phyloP scores from a whole-genome alignment of 2,329 filamentous ascomycete genomes.

The Fusarium sarcochroum region DNA sequence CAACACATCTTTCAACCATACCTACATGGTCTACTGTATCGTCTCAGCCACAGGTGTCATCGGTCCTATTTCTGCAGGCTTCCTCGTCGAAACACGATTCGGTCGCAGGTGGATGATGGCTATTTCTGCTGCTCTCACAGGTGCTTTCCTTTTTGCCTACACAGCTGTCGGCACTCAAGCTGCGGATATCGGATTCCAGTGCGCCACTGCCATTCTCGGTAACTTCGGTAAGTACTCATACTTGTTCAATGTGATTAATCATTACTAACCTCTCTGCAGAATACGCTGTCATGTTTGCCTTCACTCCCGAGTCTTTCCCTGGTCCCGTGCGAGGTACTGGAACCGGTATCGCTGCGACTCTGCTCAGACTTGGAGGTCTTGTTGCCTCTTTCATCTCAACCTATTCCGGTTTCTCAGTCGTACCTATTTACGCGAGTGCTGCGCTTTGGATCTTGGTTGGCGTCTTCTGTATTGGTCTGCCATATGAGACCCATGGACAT shows the following conservation, averaged over 20 bases:
- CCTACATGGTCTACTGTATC: constrained; percentile 43
- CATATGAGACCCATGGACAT: constrained; percentile 56
- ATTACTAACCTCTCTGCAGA: neutral
- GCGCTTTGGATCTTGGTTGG: constrained; percentile 60
- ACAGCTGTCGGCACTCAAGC: constrained; percentile 13
- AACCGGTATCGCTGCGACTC: constrained; percentile 60
- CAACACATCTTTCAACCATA: constrained; percentile 3
- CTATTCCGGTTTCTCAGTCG: constrained; percentile 57
- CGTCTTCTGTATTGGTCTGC: constrained; percentile 58
- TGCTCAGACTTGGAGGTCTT: constrained; percentile 56
- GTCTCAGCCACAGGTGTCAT: constrained; percentile 43
- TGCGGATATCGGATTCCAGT: constrained; percentile 5
- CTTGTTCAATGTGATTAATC: constrained; percentile 43
- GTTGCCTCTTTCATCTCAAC: constrained; percentile 60
- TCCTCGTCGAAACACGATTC: constrained; percentile 37
- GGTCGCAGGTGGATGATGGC: constrained; percentile 25
- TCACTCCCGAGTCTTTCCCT: constrained; percentile 67
- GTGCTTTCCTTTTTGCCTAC: constrained; percentile 42
- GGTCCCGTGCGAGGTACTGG: constrained; percentile 67
- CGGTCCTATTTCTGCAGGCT: constrained; percentile 38
- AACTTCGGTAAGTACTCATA: constrained; percentile 23
- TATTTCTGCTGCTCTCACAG: constrained; percentile 9
- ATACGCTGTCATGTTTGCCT: constrained; percentile 37
- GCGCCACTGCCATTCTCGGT: constrained; percentile 9
- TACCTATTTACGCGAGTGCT: constrained; percentile 61